Base-by-base conservation (phyloP, 495 filamentous ascomycete species). In the Trichocladium antarcticum region DNA sequence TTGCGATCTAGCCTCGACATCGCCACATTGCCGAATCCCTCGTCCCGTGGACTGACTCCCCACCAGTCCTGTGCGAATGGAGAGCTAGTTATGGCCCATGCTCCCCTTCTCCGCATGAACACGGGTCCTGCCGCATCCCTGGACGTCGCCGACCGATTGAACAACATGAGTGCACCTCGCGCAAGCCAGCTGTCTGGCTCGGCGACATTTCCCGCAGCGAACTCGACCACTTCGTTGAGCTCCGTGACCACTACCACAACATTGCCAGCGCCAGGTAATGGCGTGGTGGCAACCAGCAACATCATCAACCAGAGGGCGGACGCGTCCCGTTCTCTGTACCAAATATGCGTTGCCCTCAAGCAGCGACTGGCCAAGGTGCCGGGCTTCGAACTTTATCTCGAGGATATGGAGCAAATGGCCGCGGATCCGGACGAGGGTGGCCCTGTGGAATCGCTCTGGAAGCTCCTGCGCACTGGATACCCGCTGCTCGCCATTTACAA, bases 281-380 rank as follows among this genome's bases (percentile, higher is more conserved):
- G 74, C 43, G 76, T 89, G 49, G 65, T 79, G 47, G 80, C 85
- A 31, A 83, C 83, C 57, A 76, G 85, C 64, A 94, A 89, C 62
- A 93, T 98, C 66, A 93, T 97, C 72, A 98, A 97, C 66, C 83
- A 85, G 60, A 81, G 78, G 50, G 93, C 89, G 64, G 89, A 92
- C 61, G 84, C 87, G 54, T 82, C 83, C 45, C 76, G 80, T 38
- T 95, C 89, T 17, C 80, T 98, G 27, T 98, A 93, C 60, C 92
- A 97, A 66, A 95, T 89, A 63, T 96, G 93, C 66, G 75, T 92
- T 47, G 79, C 81, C 49, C 70, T 97, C 40, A 83, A 83, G 65
- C 78, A 80, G 64, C 77, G 93, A 48, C 71, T 98, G 46, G 77
- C 79, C 31, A 79, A 82, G 55, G 86, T 98, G 17, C 89, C 89